Conservation (phyloP, 768 basidiomycete genomes). For the Serendipita sp. region DNA sequence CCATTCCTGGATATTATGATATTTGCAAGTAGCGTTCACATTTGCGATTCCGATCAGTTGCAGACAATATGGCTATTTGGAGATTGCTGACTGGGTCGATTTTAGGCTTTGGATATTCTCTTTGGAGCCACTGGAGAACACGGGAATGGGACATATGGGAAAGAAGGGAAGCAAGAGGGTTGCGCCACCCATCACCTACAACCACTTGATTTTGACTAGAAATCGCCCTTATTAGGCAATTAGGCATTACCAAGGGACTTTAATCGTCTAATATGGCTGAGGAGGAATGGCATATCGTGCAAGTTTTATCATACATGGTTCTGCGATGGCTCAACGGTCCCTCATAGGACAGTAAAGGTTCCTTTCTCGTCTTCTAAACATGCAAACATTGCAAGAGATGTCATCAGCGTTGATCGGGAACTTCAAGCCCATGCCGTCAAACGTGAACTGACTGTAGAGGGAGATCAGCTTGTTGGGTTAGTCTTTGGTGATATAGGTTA, state of each 20-base stretch:
- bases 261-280: neutral
- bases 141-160: neutral
- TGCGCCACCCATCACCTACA: neutral
- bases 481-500: slow-evolving; percentile 18
- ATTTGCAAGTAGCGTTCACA: neutral
- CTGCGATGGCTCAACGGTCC: neutral
- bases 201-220: too few relatives aligned
- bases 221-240: neutral
- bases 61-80: too few relatives aligned
- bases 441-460: slow-evolving; percentile 51
- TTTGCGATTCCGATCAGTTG: neutral
- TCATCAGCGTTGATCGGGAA: slow-evolving; percentile 76
- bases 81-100: slow-evolving; percentile 40
- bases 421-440: slow-evolving; percentile 68
- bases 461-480: slow-evolving; percentile 58
- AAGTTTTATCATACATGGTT: slow-evolving; percentile 15
- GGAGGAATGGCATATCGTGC: slow-evolving; percentile 40
- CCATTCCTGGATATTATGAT: slow-evolving; percentile 42
- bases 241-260: neutral
- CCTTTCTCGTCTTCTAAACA: slow-evolving; percentile 64
- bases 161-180: neutral
- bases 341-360: slow-evolving; percentile 47
- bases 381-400: slow-evolving; percentile 65
- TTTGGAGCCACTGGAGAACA: slow-evolving; percentile 29
- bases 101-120: slow-evolving; percentile 40